Conservation (phyloP, 192 early-diverging fungal species). For the Backusella tuberculispora region DNA sequence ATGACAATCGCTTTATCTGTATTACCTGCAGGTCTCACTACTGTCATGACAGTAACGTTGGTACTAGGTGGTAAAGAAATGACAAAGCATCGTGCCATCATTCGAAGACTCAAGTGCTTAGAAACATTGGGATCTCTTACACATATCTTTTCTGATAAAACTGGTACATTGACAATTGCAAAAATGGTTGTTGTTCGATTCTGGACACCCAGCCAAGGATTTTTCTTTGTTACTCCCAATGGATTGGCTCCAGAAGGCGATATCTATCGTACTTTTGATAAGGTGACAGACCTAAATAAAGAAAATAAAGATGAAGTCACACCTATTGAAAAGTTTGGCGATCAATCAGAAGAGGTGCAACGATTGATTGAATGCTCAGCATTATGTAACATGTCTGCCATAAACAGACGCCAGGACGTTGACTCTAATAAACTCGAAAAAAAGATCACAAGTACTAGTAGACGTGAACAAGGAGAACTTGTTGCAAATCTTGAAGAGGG, state of each 20-base stretch:
- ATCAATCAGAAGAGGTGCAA: constrained; percentile 8
- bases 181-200: constrained; percentile 90
- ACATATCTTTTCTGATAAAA: constrained; percentile 95
- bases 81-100: constrained; percentile 86
- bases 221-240: constrained; percentile 63
- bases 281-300: neutral
- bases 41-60: constrained; percentile 94
- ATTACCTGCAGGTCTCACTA: constrained; percentile 91
- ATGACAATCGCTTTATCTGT: constrained; percentile 86
- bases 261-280: constrained; percentile 20
- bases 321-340: neutral
- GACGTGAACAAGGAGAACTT: neutral
- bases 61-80: constrained; percentile 85
- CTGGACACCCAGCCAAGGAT: constrained; percentile 75
- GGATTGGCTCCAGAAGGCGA: constrained; percentile 67
- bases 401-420: constrained; percentile 37
- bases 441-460: too few species aligned
- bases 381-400: constrained; percentile 85
- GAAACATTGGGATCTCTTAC: constrained; percentile 96
- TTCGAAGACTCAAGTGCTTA: constrained; percentile 84
- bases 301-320: neutral
- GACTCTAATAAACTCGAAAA: too few species aligned
- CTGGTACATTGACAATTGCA: constrained; percentile 89
- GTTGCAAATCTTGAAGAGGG: neutral
- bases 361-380: constrained; percentile 61